These are phyloP conservation scores for Abortiporus biennis DNA, from an alignment of 1,284 basidiomycete species.

Conservation along the genomic window DNA sequence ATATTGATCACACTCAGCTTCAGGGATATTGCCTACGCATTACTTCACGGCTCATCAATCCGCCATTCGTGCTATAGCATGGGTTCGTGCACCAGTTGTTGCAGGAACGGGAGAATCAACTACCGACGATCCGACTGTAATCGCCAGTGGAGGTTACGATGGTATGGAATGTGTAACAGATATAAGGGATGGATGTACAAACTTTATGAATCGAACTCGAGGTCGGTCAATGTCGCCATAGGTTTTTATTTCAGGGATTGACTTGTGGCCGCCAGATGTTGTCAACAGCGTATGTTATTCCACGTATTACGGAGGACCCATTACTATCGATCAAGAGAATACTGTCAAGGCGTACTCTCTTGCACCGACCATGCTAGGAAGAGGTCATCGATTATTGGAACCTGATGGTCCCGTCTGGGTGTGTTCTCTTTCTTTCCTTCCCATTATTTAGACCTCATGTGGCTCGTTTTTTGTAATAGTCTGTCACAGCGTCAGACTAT, in stretches of 20 bases:
- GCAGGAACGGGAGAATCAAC: slow-evolving; percentile 39
- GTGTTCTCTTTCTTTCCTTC: slow-evolving; percentile 15
- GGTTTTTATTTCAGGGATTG: too few relatives aligned
- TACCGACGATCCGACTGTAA: slow-evolving; percentile 57
- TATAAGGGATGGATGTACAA: slow-evolving; percentile 57
- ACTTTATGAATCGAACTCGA: slow-evolving; percentile 71
- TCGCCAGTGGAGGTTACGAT: slow-evolving; percentile 74
- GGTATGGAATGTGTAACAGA: slow-evolving; percentile 71
- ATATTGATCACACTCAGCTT: neutral
- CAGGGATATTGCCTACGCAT: slow-evolving; percentile 58
- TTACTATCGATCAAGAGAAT: slow-evolving; percentile 76
- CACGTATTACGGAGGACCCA: slow-evolving; percentile 54
- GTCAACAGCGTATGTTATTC: slow-evolving; percentile 64
- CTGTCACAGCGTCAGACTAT: slow-evolving; percentile 71
- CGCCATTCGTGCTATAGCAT: slow-evolving; percentile 68
- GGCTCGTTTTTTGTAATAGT: slow-evolving; percentile 35
- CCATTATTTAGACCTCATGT: slow-evolving; percentile 1
- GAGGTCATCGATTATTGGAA: slow-evolving; percentile 67
- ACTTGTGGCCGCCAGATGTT: too few relatives aligned
- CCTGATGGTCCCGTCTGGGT: slow-evolving; percentile 81
- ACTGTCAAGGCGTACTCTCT: slow-evolving; percentile 68
- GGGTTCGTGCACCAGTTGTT: slow-evolving; percentile 62
- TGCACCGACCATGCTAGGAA: slow-evolving; percentile 65
- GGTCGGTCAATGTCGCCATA: slow-evolving; percentile 35
- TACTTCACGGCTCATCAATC: slow-evolving; percentile 72